Base-by-base conservation (phyloP, 2,329 filamentous ascomycete species). In the Ciborinia camelliae region DNA sequence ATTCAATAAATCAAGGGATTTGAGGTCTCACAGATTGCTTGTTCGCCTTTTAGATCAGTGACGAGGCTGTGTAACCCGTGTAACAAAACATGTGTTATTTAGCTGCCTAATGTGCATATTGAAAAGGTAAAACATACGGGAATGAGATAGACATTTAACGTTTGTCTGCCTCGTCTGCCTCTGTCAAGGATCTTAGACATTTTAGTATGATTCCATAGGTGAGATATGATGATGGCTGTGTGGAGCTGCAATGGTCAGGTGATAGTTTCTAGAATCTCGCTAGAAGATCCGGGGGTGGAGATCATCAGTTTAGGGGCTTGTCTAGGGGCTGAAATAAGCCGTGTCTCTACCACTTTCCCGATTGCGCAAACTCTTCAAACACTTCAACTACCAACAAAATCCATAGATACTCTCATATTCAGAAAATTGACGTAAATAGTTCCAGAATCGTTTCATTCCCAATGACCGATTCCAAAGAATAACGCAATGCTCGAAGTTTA, bases 221-320 rank as follows among this genome's bases (percentile, higher is more conserved):
- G 5, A 54, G 20, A 30, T n/a, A 54, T 53, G 60, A 43, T 28
- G 28, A 55, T 12, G 50, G 26, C 50, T 62, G 50, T 54, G 60
- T 35, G 50, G 37, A 39, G 48, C 30, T 20, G 26, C 12, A 10
- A 10, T 32, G 43, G n/a, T 60, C 62, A 64, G 35, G 32, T 64
- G 61, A 15, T 39, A 55, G 48, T 51, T 62, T 55, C 65, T 51
- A 23, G 65, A 64, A 64, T 50, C 28, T 48, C 62, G 50, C 55
- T 66, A 66, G 62, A 66, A 61, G 41, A 37, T 26, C 47, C 48
- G 28, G 28, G 28, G 43, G 43, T 35, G 20, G 18, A 43, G 53
- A 60, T 60, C 30, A 14, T 12, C 14, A 32, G 3, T 10, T 45
- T 58, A 58, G 54, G 20, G 39, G 54, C 57, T 39, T 39, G 54